Base-by-base conservation (phyloP, 768 basidiomycete species). In the Naganishia kalamii region DNA sequence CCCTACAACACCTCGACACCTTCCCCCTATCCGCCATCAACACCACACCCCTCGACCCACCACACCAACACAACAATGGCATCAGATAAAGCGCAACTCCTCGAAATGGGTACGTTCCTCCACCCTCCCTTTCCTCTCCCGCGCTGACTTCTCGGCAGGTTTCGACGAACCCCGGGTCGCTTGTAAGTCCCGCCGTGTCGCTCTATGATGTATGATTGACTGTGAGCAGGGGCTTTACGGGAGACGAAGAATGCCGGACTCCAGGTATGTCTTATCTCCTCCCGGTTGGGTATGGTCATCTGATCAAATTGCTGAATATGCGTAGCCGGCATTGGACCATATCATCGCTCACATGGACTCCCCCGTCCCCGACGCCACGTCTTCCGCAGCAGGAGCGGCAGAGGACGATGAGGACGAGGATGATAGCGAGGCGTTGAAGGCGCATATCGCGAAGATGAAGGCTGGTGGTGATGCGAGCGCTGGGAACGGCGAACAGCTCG, bases 171-270 rank as follows among this genome's bases (percentile, higher is more conserved):
- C 21, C 33, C 46, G 68, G 57, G 57, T 69, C 21, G 32, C 54
- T 43, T 17, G 7, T 51, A 37, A 66, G 15, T 29, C 17, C 19
- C 29, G 17, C 29, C n/a, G 32, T 21, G 4, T 13, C 1, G 12
- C 35, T 29, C 21, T 30, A 11, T n/a, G 15, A n/a, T 13, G 49
- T 32, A 46, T 54, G 33, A n/a, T 50, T 43, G 60, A 15, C 49
- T 23, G 49, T 49, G 52, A 35, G 54, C 71, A 94, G 92, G 92
- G 92, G 92, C 92, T 4, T 78, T 94, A 65, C 87, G 87, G 70
- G 89, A 89, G 5, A 96, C 92, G 10, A 83, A 82, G 37, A 85
- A 86, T 70, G 84, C 88, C 30, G 94, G 92, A 3, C 81, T 98
- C 0, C 93, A 96, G 75, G 76, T 77, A 41, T 29, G 48, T n/a